Conservation (phyloP, 148 eudicot genomes). For the Mesembryanthemum crystallinum region DNA sequence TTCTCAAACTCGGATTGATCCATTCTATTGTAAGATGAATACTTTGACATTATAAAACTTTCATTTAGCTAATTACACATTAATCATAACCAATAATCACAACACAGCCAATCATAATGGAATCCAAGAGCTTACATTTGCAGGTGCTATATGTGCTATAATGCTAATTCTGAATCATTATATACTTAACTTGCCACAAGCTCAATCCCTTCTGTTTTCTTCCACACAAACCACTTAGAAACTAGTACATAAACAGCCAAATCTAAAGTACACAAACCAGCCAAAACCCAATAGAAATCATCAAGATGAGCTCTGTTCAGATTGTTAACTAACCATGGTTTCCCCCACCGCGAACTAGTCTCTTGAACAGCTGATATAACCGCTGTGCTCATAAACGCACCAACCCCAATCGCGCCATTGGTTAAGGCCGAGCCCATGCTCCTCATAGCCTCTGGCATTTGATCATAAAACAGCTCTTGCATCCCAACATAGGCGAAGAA, state of each 20-base stretch:
- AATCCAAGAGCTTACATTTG: too few relatives aligned
- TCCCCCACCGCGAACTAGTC: conserved; percentile 32
- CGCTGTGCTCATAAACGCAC: conserved; percentile 50
- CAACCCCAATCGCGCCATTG: conserved; percentile 48
- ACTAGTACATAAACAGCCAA: conserved; percentile 36
- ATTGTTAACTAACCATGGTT: conserved; percentile 47
- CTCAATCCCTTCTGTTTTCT: conserved; percentile 29
- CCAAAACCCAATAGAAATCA: conserved; percentile 60
- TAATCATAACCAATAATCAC: too few relatives aligned
- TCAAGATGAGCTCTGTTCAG: conserved; percentile 52
- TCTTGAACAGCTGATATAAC: conserved; percentile 47
- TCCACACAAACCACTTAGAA: conserved; percentile 49
- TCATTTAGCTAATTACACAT: too few relatives aligned
- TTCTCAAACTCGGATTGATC: too few relatives aligned
- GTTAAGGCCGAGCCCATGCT: conserved; percentile 70
- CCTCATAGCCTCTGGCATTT: conserved; percentile 70
- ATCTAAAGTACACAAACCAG: conserved; percentile 44
- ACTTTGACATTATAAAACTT: too few relatives aligned
- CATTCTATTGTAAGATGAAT: too few relatives aligned
- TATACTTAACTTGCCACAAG: not conserved
- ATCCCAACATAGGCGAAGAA: conserved; percentile 59
- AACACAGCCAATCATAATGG: too few relatives aligned
- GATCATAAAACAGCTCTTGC: conserved; percentile 75
- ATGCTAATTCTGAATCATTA: not conserved
- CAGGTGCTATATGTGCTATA: too few relatives aligned